A percentile compares a stretch with the other conserved stretches of the same genome.
These are phyloP conservation scores for Shiraia bambusicola DNA, from an alignment of 2,329 filamentous ascomycete genomes.

Conservation along the genomic window DNA sequence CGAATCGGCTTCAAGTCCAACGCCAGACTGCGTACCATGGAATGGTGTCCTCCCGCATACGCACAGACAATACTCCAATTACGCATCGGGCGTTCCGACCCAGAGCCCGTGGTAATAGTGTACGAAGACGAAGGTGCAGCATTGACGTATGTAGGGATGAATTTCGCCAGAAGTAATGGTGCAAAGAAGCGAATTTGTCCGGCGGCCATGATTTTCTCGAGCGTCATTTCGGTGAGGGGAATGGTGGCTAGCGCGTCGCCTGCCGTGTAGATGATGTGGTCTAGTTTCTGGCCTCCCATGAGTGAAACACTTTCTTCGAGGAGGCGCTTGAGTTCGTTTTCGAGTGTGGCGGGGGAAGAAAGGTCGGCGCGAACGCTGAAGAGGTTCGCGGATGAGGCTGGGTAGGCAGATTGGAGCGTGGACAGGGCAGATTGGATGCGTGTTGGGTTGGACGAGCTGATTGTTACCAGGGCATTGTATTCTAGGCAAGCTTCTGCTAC, in stretches of 20 bases:
- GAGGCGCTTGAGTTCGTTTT: constrained; percentile 51
- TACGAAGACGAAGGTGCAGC: constrained; percentile 50
- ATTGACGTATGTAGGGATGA: constrained; percentile 49
- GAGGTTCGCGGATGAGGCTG: constrained; percentile 44
- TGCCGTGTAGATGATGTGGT: constrained; percentile 62
- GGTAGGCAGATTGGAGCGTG: constrained; percentile 49
- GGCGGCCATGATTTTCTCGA: constrained; percentile 46
- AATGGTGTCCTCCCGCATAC: constrained; percentile 55
- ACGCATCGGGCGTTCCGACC: constrained; percentile 54
- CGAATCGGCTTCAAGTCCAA: constrained; percentile 64
- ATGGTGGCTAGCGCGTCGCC: constrained; percentile 50
- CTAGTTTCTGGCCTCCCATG: constrained; percentile 42
- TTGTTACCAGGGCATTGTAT: constrained; percentile 57
- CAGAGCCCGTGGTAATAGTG: constrained; percentile 58
- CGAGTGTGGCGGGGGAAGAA: constrained; percentile 48
- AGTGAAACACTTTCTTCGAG: constrained; percentile 43
- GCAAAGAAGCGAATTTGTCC: constrained; percentile 56
- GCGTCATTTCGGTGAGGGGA: constrained; percentile 46
- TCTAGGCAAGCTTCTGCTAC: constrained; percentile 61
- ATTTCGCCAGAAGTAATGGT: constrained; percentile 56
- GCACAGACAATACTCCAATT: constrained; percentile 54
- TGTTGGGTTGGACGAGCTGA: constrained; percentile 59
- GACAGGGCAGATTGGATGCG: constrained; percentile 53
- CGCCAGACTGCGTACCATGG: constrained; percentile 59
- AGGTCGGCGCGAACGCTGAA: constrained; percentile 54